A percentile compares a stretch with the other conserved stretches of the same genome.
Conservation (phyloP, 1,139 yeast genomes). For the Nakaseomyces nivariensis region DNA sequence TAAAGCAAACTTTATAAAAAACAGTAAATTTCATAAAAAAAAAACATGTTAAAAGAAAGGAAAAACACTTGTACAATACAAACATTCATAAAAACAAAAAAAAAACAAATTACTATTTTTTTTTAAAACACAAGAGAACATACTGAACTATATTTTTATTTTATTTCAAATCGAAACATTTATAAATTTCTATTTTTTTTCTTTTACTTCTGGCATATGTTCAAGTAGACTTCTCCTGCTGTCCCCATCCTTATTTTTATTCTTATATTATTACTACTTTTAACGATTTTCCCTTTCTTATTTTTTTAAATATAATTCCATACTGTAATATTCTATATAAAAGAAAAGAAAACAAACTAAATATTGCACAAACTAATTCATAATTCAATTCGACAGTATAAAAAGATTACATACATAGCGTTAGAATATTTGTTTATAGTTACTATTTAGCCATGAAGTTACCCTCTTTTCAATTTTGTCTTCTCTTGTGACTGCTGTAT, state of each 20-base stretch:
- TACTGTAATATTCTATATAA: no score
- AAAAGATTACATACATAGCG: no score
- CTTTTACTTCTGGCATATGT: background rate
- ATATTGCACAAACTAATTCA: background rate
- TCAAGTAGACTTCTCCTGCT: background rate
- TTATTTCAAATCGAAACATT: background rate
- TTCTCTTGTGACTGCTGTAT: no score
- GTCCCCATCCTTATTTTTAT: background rate
- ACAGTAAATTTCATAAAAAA: background rate
- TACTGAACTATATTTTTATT: background rate
- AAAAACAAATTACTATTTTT: background rate
- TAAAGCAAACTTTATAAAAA: background rate
- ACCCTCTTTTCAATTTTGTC: no score
- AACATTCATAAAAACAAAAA: background rate
- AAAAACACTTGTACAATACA: background rate
- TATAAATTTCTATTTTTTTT: background rate
- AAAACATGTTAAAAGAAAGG: background rate
- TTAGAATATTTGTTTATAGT: no score
- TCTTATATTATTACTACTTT: background rate
- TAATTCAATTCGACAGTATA: no score
- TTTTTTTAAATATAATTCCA: background rate
- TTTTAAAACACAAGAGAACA: background rate
- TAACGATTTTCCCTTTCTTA: background rate
- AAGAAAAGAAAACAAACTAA: background rate
- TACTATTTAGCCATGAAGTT: no score